Base-by-base conservation (phyloP, 2,329 filamentous ascomycete species). In the Hypoxylon sp. region DNA sequence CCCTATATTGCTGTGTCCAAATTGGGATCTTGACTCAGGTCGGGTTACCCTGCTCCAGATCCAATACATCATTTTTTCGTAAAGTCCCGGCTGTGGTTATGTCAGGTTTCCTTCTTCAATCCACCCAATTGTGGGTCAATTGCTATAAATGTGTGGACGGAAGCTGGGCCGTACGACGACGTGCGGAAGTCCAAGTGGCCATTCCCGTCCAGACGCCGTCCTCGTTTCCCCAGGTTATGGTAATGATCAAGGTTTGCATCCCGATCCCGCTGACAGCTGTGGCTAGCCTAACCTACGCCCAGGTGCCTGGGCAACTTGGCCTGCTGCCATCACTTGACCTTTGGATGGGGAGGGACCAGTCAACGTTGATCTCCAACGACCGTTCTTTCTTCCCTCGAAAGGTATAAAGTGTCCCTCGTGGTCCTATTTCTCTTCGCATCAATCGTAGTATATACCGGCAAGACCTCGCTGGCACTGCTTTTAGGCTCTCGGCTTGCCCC, bases 111-210 rank as follows among this genome's bases (percentile, higher is more conserved):
- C 40, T 48, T 65, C 49, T 45, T 50, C 48, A 60, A 44, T 50
- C 61, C 50, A 49, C 53, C 36, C 9, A 46, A 49, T 33, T 62
- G 65, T 62, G 65, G 65, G 65, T 56, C 61, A 54, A 65, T 61
- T 52, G 22, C 46, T 61, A 51, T 57, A 40, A 30, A 32, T 40
- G 51, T 45, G 36, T 60, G 58, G 56, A 48, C 46, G 32, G 48
- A 33, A 40, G 20, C 45, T 51, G 38, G 58, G 56, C 58, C 50
- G 28, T 54, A 58, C 16, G 51, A 55, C 53, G 57, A 67, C 60
- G 57, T 69, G 66, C 63, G 53, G 33, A 33, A 61, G 66, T 52
- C 59, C 60, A 64, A 69, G 66, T 66, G 66, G 66, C 50, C 45
- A 58, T 64, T 58, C 50, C 44, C 42, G 49, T 54, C 36, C 11